Base-by-base conservation (phyloP, 2,329 filamentous ascomycete genomes). In the Trichoderma asperellum region DNA sequence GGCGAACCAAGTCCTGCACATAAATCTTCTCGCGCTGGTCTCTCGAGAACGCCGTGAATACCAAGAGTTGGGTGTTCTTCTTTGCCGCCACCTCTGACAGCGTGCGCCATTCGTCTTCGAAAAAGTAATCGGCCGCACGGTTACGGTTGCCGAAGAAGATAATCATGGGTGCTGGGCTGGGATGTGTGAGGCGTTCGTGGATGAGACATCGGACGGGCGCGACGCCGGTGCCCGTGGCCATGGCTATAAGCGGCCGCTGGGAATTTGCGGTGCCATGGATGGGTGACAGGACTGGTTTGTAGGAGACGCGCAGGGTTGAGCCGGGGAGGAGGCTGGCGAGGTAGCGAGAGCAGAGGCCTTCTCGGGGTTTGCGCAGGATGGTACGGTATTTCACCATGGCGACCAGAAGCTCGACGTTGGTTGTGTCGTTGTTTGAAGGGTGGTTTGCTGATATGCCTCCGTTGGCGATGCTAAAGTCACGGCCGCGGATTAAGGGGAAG, bases 361-460 rank as follows among this genome's bases (percentile, higher is more conserved):
- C 87, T 21, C 96, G 88, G 3, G 92, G 90, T 71, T 92, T 91
- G 75, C 92, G 92, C 70, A 97, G 91, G 34, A 97, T 89, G 0
- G 94, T 97, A 72, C 90, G 89, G 79, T 97, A 98, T 77, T 95
- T 94, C 70, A 99, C 94, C 68, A 98, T 90, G 0, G 96, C 94
- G 53, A 94, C 87, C 4, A 97, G 82, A 4, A 97, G 83, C 67
- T 97, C 90, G 27, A 96, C 82, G 16, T 82, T 81, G 1, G 86
- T 86, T 6, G 76, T 73, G 7, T 73, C 68, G 52, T 70, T 62
- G 24, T 72, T 64, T 53, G 60, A 70, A 24, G 72, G 72, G 47
- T 78, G 74, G 12, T 74, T 76, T 73, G 82, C 77, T 10, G 81
- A 75, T 2, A 71, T 70, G 6, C 89, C 90, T 7, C 91, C 91